A percentile compares a stretch with the other conserved stretches of the same genome.
phyloP scores from a whole-genome alignment of 1,284 basidiomycete genomes.

The Apiotrichum gamsii region DNA sequence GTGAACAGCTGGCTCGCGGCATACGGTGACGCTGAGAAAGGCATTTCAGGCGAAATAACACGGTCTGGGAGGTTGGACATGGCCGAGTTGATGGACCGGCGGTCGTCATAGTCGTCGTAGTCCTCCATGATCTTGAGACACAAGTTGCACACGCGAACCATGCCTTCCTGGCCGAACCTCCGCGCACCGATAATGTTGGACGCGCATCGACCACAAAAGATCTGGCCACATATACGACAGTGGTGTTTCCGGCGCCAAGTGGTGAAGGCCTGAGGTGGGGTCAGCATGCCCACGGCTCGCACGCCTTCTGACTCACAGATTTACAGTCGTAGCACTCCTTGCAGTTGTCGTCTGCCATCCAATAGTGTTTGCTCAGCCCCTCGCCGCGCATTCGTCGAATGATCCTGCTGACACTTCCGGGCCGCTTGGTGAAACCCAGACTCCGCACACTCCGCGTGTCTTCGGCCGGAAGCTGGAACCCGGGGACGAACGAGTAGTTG shows the following conservation, averaged over 20 bases:
- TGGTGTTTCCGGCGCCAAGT: slow-evolving; percentile 91
- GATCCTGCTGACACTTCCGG: slow-evolving; percentile 77
- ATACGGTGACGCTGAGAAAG: slow-evolving; percentile 67
- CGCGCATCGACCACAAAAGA: slow-evolving; percentile 86
- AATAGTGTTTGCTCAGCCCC: slow-evolving; percentile 63
- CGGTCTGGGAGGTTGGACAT: slow-evolving; percentile 35
- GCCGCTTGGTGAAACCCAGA: slow-evolving; percentile 54
- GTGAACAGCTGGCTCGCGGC: slow-evolving; percentile 76
- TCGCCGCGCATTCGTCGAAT: slow-evolving; percentile 81
- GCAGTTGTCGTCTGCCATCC: slow-evolving; percentile 96
- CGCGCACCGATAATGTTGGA: slow-evolving; percentile 94
- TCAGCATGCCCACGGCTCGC: too few relatives aligned
- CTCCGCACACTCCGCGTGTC: slow-evolving; percentile 43
- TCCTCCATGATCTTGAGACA: slow-evolving; percentile 86
- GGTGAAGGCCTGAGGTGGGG: slow-evolving; percentile 79
- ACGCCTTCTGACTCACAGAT: slow-evolving; percentile 34
- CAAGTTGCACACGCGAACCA: slow-evolving; percentile 88
- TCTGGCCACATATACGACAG: slow-evolving; percentile 86
- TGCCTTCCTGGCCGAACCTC: slow-evolving; percentile 87
- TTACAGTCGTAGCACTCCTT: slow-evolving; percentile 93
- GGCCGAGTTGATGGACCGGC: slow-evolving; percentile 38
- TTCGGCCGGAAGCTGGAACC: slow-evolving; percentile 42
- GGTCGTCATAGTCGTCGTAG: slow-evolving; percentile 58
- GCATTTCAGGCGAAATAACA: slow-evolving; percentile 41
- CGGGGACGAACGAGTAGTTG: slow-evolving; percentile 38